Evolutionary conservation across 345 rosid genomes (phyloP).

Genomic region (Boechera retrofracta): DNA sequence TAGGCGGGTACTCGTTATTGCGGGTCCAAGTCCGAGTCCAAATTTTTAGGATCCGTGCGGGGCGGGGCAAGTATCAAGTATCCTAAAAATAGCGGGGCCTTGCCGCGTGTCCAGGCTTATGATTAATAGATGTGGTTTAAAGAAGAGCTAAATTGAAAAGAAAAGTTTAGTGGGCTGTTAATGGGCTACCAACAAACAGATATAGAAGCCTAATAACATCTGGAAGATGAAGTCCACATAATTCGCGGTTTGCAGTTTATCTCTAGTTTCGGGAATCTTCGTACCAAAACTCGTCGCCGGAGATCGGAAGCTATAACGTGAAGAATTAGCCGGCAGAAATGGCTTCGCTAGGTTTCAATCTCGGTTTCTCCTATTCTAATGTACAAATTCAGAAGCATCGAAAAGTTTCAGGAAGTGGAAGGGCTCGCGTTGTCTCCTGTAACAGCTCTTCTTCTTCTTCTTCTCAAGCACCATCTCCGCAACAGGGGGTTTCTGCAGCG

Average conservation of each 20-base stretch:
- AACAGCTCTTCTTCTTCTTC: conserved; percentile 40
- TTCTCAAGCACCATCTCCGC: conserved; percentile 41
- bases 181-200: conserved; percentile 21
- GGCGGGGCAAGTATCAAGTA: too few relatives aligned
- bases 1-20: too few relatives aligned
- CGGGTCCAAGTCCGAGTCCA: too few relatives aligned
- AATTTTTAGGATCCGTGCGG: too few relatives aligned
- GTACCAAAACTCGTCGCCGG: conserved; percentile 6
- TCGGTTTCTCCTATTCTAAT: conserved; percentile 44
- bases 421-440: conserved; percentile 40
- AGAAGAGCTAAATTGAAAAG: neutral
- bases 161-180: conserved; percentile 18
- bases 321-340: conserved; percentile 26
- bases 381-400: conserved; percentile 16
- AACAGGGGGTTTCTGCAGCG: conserved; percentile 27
- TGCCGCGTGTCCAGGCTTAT: too few relatives aligned
- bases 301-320: conserved; percentile 27
- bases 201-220: conserved; percentile 19
- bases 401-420: conserved; percentile 12
- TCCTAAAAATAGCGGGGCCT: too few relatives aligned
- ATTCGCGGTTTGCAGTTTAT: conserved; percentile 10
- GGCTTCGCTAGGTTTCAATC: conserved; percentile 52
- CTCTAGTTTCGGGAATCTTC: neutral
- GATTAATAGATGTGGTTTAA: neutral
- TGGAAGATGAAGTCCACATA: conserved; percentile 25